phyloP scores from a whole-genome alignment of 1,284 basidiomycete species.

The Ceratobasidium theobromae region DNA sequence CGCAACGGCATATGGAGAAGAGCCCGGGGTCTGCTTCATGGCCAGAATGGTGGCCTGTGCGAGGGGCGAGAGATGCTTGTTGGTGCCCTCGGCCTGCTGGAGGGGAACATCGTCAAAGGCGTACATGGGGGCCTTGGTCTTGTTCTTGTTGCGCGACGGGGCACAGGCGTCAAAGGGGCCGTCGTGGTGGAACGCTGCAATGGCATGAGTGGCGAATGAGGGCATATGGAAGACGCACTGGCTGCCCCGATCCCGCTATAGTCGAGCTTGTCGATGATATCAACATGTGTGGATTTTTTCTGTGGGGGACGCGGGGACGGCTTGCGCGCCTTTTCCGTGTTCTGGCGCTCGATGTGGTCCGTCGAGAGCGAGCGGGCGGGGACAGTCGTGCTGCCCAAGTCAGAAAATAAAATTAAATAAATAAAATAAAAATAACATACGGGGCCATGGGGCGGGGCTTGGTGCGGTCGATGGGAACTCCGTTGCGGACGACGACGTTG shows the following conservation, averaged over 20 bases:
- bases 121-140: constrained; percentile 74
- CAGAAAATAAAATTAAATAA: not conserved
- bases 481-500: not conserved
- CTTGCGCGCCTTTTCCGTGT: constrained; percentile 48
- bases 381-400: not conserved
- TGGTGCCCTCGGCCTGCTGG: constrained; percentile 47
- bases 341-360: constrained; percentile 13
- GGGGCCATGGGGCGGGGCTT: constrained; percentile 12
- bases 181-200: constrained; percentile 80
- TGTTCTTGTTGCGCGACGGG: constrained; percentile 78
- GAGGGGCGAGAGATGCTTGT: constrained; percentile 35
- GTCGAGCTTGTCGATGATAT: constrained; percentile 66
- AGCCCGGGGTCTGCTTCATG: constrained; percentile 33
- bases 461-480: not conserved
- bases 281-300: constrained; percentile 70
- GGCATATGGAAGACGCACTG: constrained; percentile 53
- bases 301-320: constrained; percentile 45
- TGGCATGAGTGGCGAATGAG: constrained; percentile 31
- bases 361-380: constrained; percentile 20
- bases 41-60: constrained; percentile 36
- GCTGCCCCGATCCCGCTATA: constrained; percentile 65
- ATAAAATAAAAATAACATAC: no score
- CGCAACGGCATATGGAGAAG: constrained; percentile 33
- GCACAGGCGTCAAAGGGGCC: constrained; percentile 86
- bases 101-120: constrained; percentile 64